Percentiles rank a stretch among this genome's conserved stretches.
These are phyloP conservation scores for Gastroboletus turbinatus DNA, from an alignment of 1,284 basidiomycete genomes.

Conservation along the genomic window DNA sequence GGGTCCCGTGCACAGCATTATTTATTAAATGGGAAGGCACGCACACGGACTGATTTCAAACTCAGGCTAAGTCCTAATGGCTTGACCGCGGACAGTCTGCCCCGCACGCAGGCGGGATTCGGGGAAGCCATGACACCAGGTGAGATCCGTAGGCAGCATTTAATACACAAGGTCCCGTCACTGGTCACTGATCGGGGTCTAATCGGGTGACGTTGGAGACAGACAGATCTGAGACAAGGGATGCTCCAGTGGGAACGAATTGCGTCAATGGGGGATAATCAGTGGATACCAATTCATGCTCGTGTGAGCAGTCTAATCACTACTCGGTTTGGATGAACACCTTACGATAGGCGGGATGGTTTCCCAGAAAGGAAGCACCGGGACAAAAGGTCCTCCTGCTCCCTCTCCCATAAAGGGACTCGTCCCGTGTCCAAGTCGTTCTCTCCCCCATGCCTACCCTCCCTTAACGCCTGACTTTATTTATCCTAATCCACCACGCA, in stretches of 20 bases:
- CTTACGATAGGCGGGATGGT: background rate
- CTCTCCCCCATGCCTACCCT: background rate
- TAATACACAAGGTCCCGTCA: background rate
- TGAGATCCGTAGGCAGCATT: background rate
- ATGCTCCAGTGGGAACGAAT: no score
- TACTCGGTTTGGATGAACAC: constrained; percentile 5
- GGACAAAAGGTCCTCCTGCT: background rate
- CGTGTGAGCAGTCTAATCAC: background rate
- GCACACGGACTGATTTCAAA: background rate
- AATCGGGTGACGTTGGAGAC: background rate
- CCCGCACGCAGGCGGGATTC: no score
- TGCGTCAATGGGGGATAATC: no score
- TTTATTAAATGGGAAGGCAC: background rate
- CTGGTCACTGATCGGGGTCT: background rate
- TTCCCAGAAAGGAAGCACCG: background rate
- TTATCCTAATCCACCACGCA: background rate
- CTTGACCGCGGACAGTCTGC: no score
- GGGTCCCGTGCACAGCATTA: background rate
- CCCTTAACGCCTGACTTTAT: background rate
- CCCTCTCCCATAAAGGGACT: background rate
- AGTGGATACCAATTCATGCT: background rate
- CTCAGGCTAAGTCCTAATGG: no score
- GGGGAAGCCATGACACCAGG: background rate
- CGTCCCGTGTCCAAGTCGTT: background rate
- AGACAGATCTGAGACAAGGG: background rate